Percentiles rank a stretch among this genome's conserved stretches.
Conservation (phyloP, 176 grass and related monocot genomes). For the Zea luxurians region DNA sequence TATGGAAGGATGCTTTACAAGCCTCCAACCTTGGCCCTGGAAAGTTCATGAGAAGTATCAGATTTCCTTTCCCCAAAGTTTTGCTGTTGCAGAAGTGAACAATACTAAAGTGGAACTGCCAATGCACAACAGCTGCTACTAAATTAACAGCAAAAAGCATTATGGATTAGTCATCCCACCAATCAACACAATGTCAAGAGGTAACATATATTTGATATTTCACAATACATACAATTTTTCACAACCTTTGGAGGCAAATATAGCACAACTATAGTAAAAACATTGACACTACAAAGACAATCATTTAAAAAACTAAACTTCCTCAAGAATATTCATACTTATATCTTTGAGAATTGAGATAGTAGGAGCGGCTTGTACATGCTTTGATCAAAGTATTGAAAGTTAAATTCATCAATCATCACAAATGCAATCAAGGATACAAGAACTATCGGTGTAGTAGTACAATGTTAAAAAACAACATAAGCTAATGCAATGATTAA, state of each 20-base stretch:
- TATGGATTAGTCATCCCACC: constrained; percentile 18
- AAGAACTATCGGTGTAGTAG: not conserved
- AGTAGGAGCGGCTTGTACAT: constrained; percentile 13
- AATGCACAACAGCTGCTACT: constrained; percentile 4
- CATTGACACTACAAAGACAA: constrained; percentile 12
- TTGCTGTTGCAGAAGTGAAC: no score
- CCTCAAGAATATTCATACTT: not conserved
- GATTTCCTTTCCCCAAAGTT: not conserved
- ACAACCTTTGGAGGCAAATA: constrained; percentile 14
- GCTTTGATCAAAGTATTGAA: constrained; percentile 14
- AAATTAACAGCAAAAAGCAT: constrained; percentile 11
- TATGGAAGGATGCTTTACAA: constrained; percentile 75
- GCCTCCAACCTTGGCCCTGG: constrained; percentile 69
- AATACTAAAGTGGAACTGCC: not conserved
- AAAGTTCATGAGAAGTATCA: constrained; percentile 67
- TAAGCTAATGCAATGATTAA: constrained; percentile 25
- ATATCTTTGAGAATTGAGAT: constrained; percentile 7
- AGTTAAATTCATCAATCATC: not conserved
- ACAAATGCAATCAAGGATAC: constrained; percentile 7
- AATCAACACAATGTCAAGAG: not conserved
- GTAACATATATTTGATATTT: not conserved
- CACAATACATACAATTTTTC: constrained; percentile 20
- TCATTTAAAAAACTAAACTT: constrained; percentile 6
- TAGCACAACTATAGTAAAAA: constrained; percentile 5
- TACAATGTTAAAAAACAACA: constrained; percentile 12